These are phyloP conservation scores for Trichomonas gallinae DNA, from an alignment of 208 protist genomes.

Conservation along the genomic window DNA sequence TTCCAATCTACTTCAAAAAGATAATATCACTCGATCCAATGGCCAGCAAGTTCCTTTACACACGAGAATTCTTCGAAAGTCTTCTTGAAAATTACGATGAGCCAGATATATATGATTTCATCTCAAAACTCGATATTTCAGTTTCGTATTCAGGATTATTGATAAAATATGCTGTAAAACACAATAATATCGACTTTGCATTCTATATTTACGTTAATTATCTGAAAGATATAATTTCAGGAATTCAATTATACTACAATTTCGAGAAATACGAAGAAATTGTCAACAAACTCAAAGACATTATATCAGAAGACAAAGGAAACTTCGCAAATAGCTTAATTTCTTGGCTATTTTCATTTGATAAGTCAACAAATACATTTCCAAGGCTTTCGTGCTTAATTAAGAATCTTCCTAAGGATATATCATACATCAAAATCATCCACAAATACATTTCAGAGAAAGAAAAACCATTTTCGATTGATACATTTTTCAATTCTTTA, in stretches of 20 bases:
- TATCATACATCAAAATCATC: not conserved
- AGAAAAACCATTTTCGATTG: not conserved
- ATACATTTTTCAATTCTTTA: not conserved
- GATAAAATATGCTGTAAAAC: not conserved
- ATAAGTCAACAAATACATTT: not conserved
- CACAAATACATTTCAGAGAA: not conserved
- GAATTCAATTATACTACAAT: not conserved
- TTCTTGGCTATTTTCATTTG: not conserved
- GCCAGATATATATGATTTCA: not conserved
- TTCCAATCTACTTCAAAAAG: not conserved
- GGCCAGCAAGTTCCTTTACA: not conserved
- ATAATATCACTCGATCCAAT: not conserved
- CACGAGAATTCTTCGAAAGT: not conserved
- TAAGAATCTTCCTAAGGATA: not conserved
- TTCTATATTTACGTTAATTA: not conserved
- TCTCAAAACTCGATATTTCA: not conserved
- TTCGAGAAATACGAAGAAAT: not conserved
- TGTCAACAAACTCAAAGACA: not conserved
- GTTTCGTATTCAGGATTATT: not conserved
- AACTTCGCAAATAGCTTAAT: not conserved
- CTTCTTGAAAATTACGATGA: not conserved
- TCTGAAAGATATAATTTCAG: not conserved
- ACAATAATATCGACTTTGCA: not conserved
- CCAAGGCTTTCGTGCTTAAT: not conserved
- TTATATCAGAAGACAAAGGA: not conserved